These are phyloP conservation scores for Xylaria sp. DNA, from an alignment of 2,329 filamentous ascomycete species.

Conservation along the genomic window DNA sequence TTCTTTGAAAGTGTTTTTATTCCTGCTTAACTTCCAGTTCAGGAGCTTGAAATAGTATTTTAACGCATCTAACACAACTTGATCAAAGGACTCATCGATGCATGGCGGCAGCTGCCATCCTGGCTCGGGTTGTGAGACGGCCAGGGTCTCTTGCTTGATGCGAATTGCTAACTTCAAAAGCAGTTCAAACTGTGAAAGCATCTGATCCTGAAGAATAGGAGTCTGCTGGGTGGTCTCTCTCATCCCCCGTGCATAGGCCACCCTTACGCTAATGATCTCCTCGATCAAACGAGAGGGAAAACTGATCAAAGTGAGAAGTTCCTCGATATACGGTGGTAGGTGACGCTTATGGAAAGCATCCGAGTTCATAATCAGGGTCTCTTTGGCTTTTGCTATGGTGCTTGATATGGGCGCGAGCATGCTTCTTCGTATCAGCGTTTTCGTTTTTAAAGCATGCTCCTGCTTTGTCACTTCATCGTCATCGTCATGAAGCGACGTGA, in stretches of 20 bases:
- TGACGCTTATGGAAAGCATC: conserved; percentile 87
- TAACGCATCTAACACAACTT: conserved; percentile 88
- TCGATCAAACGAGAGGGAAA: conserved; percentile 96
- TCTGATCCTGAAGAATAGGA: conserved; percentile 93
- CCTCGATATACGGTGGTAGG: conserved; percentile 94
- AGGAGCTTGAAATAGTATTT: conserved; percentile 99
- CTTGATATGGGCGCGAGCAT: conserved; percentile 85
- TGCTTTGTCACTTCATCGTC: conserved; percentile 50
- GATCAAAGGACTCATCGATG: conserved; percentile 96
- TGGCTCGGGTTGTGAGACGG: conserved; percentile 84
- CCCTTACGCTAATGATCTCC: conserved; percentile 91
- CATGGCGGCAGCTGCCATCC: conserved; percentile 97
- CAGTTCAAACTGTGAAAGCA: conserved; percentile 97
- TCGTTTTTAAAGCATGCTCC: conserved; percentile 53
- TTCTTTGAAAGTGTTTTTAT: conserved; percentile 99
- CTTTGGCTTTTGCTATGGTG: conserved; percentile 93
- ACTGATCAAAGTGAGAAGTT: conserved; percentile 94
- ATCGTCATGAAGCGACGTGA: conserved; percentile 90
- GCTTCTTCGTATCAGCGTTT: conserved; percentile 65
- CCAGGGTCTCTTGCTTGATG: conserved; percentile 89
- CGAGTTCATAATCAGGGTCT: conserved; percentile 87
- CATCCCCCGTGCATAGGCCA: conserved; percentile 93
- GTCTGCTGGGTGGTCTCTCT: conserved; percentile 94
- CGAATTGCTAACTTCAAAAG: conserved; percentile 89
- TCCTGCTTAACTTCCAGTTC: conserved; percentile 96